phyloP scores from a whole-genome alignment of 2,329 filamentous ascomycete genomes.

The Fusarium sp. region DNA sequence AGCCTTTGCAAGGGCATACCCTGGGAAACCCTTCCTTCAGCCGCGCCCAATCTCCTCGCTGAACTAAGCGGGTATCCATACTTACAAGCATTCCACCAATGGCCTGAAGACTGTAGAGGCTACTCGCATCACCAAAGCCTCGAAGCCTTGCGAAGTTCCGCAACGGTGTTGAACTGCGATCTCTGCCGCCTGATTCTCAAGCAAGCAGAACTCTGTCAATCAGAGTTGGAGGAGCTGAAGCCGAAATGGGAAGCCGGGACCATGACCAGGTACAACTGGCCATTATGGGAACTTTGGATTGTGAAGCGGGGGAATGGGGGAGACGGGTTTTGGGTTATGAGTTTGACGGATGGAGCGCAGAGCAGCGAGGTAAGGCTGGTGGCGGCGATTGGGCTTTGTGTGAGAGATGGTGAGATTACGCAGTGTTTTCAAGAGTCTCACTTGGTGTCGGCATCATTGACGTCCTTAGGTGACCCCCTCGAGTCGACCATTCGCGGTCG shows the following conservation, averaged over 20 bases:
- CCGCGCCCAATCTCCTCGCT: fast-evolving
- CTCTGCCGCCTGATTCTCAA: neutral
- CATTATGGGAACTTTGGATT: slow-evolving; percentile 19
- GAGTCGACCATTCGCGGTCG: neutral
- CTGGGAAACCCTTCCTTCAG: neutral
- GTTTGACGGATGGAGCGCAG: neutral
- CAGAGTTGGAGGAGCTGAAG: slow-evolving; percentile 1
- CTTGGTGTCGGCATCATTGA: neutral
- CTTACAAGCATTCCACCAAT: neutral
- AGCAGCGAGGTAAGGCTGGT: neutral
- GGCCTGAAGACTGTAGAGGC: slow-evolving; percentile 2
- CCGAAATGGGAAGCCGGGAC: neutral
- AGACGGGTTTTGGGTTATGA: slow-evolving; percentile 22
- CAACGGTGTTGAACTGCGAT: neutral
- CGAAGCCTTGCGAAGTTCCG: neutral
- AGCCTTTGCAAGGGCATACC: neutral
- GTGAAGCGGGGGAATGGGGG: neutral
- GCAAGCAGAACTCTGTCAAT: neutral
- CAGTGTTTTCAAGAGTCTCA: neutral
- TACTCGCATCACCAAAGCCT: slow-evolving; percentile 5
- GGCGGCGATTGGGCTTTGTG: slow-evolving; percentile 17
- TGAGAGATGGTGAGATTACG: slow-evolving; percentile 4
- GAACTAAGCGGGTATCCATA: neutral
- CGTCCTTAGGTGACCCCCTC: neutral
- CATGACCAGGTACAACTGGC: neutral